These are phyloP conservation scores for Usnea hakonensis DNA, from an alignment of 495 filamentous ascomycete species.

Conservation along the genomic window DNA sequence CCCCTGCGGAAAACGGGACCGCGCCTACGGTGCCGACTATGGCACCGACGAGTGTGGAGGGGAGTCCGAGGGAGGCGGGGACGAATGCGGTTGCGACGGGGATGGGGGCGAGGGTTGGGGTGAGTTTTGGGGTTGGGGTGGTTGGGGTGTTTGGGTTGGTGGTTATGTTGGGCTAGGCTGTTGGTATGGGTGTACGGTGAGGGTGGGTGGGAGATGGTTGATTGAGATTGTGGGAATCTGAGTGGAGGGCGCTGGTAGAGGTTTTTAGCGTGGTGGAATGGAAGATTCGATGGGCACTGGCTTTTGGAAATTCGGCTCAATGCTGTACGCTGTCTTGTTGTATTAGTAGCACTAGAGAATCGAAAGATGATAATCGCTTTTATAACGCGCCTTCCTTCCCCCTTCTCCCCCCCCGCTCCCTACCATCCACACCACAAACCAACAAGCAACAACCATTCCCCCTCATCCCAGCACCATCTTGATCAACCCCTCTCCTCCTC, in stretches of 20 bases:
- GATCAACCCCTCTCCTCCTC: no score
- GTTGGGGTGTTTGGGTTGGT: neutral
- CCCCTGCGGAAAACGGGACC: neutral
- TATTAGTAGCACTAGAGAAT: no score
- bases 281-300: neutral
- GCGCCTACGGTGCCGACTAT: neutral
- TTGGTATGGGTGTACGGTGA: neutral
- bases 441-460: neutral
- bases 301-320: neutral
- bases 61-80: constrained; percentile 2
- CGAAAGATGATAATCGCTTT: no score
- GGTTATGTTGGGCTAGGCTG: neutral
- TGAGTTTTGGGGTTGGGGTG: neutral
- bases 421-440: neutral
- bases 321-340: no score
- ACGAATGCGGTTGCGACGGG: neutral
- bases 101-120: neutral
- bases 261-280: no score
- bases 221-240: neutral
- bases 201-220: neutral
- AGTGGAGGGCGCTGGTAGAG: neutral
- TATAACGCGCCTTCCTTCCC: neutral
- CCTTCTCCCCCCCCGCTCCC: neutral
- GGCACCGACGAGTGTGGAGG: neutral
- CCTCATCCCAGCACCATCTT: neutral